These are phyloP conservation scores for Kluyveromyces dobzhanskii DNA, from an alignment of 805 yeast species.

Conservation along the genomic window DNA sequence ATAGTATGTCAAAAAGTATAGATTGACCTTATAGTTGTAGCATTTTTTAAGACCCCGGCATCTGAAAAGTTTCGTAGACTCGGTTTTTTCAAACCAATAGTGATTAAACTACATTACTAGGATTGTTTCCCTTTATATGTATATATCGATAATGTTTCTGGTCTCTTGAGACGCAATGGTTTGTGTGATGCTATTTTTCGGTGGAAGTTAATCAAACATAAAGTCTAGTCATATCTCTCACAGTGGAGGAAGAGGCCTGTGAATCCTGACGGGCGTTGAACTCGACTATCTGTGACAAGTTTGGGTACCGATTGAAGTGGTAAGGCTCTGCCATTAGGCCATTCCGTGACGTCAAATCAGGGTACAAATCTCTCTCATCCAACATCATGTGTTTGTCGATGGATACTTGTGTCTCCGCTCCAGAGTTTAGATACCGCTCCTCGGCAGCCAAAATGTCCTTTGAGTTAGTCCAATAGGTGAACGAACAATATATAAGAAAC, in stretches of 20 bases:
- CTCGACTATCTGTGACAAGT: background rate
- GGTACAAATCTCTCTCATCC: conserved; percentile 3
- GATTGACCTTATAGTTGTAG: background rate
- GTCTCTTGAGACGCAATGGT: no score
- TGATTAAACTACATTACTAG: no score
- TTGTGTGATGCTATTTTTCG: no score
- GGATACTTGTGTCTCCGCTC: conserved; percentile 1
- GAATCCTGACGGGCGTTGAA: background rate
- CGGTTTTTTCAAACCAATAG: no score
- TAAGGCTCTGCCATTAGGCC: background rate
- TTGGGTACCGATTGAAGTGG: conserved; percentile 1
- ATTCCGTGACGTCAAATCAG: background rate
- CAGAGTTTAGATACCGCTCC: background rate
- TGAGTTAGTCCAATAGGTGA: background rate
- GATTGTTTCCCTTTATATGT: no score
- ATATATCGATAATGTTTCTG: no score
- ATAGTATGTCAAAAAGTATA: no score
- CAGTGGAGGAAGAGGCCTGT: background rate
- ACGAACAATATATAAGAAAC: background rate
- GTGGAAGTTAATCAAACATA: background rate
- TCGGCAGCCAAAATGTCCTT: background rate
- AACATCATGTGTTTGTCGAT: conserved; percentile 1
- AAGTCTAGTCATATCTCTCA: conserved; percentile 1
- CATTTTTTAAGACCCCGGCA: background rate
- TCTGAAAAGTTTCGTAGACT: no score